These are phyloP conservation scores for Xylaria sp. DNA, from an alignment of 2,329 filamentous ascomycete genomes.

Conservation along the genomic window DNA sequence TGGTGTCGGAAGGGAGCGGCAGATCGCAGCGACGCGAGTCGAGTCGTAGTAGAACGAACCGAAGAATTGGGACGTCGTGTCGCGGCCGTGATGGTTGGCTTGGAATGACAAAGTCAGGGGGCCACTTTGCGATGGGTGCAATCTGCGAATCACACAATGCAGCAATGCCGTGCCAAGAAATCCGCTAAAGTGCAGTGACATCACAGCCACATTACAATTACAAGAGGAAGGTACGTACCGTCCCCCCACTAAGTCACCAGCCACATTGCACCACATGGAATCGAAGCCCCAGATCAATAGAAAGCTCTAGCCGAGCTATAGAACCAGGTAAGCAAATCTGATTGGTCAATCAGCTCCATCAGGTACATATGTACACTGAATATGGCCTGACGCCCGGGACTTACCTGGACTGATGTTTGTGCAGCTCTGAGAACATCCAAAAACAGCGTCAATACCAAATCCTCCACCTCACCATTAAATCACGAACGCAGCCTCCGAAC, in stretches of 20 bases:
- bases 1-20: conserved; percentile 34
- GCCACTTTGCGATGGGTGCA: conserved; percentile 6
- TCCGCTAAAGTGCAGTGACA: background rate
- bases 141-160: conserved; percentile 10
- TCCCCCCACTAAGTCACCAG: background rate
- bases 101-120: conserved; percentile 28
- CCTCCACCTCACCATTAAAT: conserved; percentile 23
- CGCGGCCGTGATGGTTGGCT: conserved; percentile 33
- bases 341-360: conserved; percentile 37
- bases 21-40: conserved; percentile 33
- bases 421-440: conserved; percentile 23
- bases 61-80: conserved; percentile 30
- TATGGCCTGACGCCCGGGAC: conserved; percentile 30
- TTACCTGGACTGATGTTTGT: conserved; percentile 8
- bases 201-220: background rate
- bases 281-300: background rate
- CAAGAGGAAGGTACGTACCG: background rate
- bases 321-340: conserved; percentile 12
- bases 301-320: conserved; percentile 8
- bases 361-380: conserved; percentile 11
- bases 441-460: conserved; percentile 7
- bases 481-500: conserved; percentile 32
- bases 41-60: conserved; percentile 10
- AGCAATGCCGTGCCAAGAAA: conserved; percentile 4
- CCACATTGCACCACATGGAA: background rate